Evolutionary conservation across 768 basidiomycete species (phyloP), one percentile per base, ranked within the genome.

Genomic region (Kwoniella dendrophila): DNA sequence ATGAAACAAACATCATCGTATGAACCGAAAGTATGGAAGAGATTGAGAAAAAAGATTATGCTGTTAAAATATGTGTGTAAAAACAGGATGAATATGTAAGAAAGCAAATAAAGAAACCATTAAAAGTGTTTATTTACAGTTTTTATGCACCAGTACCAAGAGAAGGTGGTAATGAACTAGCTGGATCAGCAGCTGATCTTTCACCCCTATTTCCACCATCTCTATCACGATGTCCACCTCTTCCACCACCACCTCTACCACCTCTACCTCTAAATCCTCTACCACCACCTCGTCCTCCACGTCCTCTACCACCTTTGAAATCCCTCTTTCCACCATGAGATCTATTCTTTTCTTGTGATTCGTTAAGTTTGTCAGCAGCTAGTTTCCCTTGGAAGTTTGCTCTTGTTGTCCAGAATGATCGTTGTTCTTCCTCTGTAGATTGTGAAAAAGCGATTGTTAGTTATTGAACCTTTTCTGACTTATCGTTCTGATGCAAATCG

Each of bases 371-470:
- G 41, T 76, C 77, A 33, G 75, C 62, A 2, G 72, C 72, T 20
- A 64, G 51, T 40, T 69, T 72, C n/a, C 76, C 79, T 56, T 75
- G 71, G 74, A 78, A 80, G 50, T 68, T 70, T 12, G 78, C 79
- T 56, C 79, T 69, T 8, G 64, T 68, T 11, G 69, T 63, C 72
- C 77, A 80, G 71, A 78, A 79, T 14, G 68, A 64, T 49, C 73
- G 63, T 54, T 77, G 69, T 49, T 75, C 79, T 18, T 73, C 67
- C 49, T 71, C 77, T 74, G 51, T 47, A 47, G 40, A 48, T 43
- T 24, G 40, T 16, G 12, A 14, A 36, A 45, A 52, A 8, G n/a
- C 12, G 8, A 51, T 11, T n/a, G 20, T n/a, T 40, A 34, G n/a
- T n/a, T 24, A 38, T 14, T n/a, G 36, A 8, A n/a, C 11, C 16